A percentile compares a stretch with the other conserved stretches of the same genome.
Evolutionary conservation across 1,284 basidiomycete genomes (phyloP).

Genomic region (Thecaphora thlaspeos): DNA sequence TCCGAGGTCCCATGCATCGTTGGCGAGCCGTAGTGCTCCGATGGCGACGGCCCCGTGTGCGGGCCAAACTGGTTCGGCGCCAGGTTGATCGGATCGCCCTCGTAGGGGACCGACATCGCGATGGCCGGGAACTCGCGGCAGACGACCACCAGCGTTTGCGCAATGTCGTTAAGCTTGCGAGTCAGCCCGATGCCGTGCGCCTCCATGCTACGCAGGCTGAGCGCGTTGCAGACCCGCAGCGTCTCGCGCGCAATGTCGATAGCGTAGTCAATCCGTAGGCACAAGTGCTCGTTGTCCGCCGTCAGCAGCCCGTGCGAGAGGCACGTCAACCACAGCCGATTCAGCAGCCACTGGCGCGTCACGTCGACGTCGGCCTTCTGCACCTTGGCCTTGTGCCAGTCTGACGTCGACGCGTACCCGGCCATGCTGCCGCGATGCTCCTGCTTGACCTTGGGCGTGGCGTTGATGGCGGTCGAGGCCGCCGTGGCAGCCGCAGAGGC

Average conservation of each 20-base stretch:
- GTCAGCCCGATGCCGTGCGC: conserved; percentile 45
- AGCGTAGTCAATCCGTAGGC: conserved; percentile 35
- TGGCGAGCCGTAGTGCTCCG: conserved; percentile 6
- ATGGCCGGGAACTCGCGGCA: conserved; percentile 38
- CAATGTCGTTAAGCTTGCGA: conserved; percentile 46
- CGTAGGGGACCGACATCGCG: conserved; percentile 32
- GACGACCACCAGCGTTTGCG: conserved; percentile 40
- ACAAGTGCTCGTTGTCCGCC: conserved; percentile 21
- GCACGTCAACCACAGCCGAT: conserved; percentile 43
- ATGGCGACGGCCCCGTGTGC: conserved; percentile 23
- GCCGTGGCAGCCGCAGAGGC: no score
- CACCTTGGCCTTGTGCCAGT: conserved; percentile 33
- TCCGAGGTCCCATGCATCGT: conserved; percentile 2
- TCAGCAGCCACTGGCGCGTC: conserved; percentile 44
- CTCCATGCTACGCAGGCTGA: conserved; percentile 39
- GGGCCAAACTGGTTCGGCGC: conserved; percentile 26
- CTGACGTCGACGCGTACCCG: background rate
- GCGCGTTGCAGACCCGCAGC: conserved; percentile 37
- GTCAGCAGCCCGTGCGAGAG: conserved; percentile 28
- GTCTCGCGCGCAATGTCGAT: conserved; percentile 44
- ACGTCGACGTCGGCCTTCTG: conserved; percentile 48
- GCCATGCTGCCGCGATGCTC: background rate
- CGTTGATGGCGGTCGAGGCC: no score
- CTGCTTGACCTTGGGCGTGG: background rate
- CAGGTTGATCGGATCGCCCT: conserved; percentile 32